Conservation (phyloP, 345 rosid genomes). For the Eucalyptus erythrocorys region DNA sequence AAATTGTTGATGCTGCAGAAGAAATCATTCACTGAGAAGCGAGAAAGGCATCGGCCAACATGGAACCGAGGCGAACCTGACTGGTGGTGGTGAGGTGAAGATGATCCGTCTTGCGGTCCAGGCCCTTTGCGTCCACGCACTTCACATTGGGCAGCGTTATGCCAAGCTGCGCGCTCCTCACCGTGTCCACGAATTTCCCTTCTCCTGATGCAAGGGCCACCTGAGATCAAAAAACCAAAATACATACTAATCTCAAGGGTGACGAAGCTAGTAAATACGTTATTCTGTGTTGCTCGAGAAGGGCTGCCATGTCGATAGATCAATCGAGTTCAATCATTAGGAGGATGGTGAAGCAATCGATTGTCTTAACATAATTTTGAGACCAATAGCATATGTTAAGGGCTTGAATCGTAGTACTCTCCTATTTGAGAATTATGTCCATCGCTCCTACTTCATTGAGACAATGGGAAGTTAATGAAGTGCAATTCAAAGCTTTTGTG, state of each 20-base stretch:
- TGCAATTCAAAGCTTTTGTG: neutral
- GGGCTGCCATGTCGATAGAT: neutral
- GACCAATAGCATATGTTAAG: neutral
- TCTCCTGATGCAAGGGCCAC: conserved; percentile 29
- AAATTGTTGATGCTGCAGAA: neutral
- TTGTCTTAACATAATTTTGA: neutral
- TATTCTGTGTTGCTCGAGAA: neutral
- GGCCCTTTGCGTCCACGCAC: conserved; percentile 25
- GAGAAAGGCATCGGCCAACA: conserved; percentile 10
- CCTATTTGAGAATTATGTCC: neutral
- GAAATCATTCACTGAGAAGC: neutral
- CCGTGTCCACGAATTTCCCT: conserved; percentile 11
- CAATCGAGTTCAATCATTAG: neutral
- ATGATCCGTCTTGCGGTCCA: conserved; percentile 11
- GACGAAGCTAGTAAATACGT: neutral
- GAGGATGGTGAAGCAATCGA: neutral
- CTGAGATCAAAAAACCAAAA: neutral
- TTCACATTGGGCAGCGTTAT: conserved; percentile 11
- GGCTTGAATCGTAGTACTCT: neutral
- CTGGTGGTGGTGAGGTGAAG: conserved; percentile 28
- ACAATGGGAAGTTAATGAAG: neutral
- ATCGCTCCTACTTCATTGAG: neutral
- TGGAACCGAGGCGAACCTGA: conserved; percentile 10
- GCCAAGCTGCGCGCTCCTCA: conserved; percentile 20
- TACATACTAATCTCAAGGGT: neutral